phyloP scores from a whole-genome alignment of 1,284 basidiomycete genomes.

The Leccinum insolens region DNA sequence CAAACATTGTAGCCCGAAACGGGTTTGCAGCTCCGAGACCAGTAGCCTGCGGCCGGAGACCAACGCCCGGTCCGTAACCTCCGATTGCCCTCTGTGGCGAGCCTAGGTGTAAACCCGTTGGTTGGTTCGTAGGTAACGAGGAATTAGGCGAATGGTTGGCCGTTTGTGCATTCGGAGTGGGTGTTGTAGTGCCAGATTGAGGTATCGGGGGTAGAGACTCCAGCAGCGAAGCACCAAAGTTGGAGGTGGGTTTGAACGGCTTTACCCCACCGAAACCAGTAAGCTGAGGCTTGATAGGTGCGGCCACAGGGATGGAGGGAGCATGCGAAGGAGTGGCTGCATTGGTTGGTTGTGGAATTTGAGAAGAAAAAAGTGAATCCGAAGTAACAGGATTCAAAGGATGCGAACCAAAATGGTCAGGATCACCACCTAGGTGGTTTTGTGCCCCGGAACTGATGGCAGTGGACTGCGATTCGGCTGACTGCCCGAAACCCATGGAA shows the following conservation, averaged over 20 bases:
- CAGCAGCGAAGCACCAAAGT: conserved; percentile 82
- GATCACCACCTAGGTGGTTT: conserved; percentile 5
- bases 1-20: conserved; percentile 69
- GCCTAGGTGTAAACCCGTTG: conserved; percentile 25
- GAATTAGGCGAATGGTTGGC: conserved; percentile 18
- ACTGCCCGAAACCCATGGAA: conserved; percentile 50
- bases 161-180: conserved; percentile 37
- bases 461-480: conserved; percentile 33
- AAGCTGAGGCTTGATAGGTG: conserved; percentile 66
- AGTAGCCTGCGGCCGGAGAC: conserved; percentile 74
- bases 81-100: conserved; percentile 35
- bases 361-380: conserved; percentile 50
- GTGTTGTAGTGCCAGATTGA: conserved; percentile 55
- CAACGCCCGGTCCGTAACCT: conserved; percentile 53
- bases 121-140: conserved; percentile 27
- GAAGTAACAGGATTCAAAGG: conserved; percentile 42
- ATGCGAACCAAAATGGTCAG: conserved; percentile 19
- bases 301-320: conserved; percentile 27
- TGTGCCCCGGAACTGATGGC: conserved; percentile 4
- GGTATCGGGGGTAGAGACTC: conserved; percentile 78
- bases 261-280: conserved; percentile 87
- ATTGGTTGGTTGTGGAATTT: conserved; percentile 48
- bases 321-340: conserved; percentile 41
- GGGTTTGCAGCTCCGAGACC: conserved; percentile 71
- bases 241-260: conserved; percentile 89